Percentiles rank a stretch among this genome's conserved stretches.
Evolutionary conservation across 257 asterid species (phyloP).

Genomic region (Coffea eugenioides): DNA sequence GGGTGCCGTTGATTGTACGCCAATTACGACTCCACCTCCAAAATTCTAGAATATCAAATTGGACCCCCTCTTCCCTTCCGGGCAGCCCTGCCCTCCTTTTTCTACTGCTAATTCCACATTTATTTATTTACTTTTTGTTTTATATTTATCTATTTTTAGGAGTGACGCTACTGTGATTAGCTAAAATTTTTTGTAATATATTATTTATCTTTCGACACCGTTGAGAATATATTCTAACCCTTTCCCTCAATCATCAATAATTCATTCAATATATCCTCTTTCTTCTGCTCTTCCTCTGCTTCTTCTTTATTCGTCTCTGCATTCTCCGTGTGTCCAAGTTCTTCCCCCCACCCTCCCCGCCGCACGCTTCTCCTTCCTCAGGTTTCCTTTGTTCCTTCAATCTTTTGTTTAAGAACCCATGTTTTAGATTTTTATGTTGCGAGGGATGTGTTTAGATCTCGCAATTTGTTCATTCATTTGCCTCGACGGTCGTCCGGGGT

Average conservation of each 20-base stretch:
- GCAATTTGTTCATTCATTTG: constrained; percentile 7
- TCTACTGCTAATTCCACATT: neutral
- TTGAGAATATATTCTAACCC: constrained; percentile 21
- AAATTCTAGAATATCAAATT: constrained; percentile 22
- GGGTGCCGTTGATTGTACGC: constrained; percentile 31
- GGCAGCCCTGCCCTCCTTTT: neutral
- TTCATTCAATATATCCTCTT: neutral
- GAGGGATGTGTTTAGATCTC: constrained; percentile 20
- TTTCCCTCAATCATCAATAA: constrained; percentile 4
- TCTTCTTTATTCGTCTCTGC: neutral
- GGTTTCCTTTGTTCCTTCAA: neutral
- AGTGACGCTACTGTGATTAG: too few relatives aligned
- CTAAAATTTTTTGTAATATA: neutral
- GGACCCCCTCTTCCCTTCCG: neutral
- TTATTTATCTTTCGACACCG: neutral
- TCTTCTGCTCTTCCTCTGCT: neutral
- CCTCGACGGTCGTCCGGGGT: constrained; percentile 5
- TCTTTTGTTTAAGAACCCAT: neutral
- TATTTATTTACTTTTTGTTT: neutral
- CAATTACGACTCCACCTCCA: constrained; percentile 19
- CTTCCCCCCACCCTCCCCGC: neutral
- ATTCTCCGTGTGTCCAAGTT: neutral
- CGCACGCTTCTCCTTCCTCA: neutral
- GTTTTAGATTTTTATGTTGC: neutral
- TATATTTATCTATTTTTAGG: too few relatives aligned